phyloP scores from a whole-genome alignment of 257 asterid species.

The Marsdenia floribunda region DNA sequence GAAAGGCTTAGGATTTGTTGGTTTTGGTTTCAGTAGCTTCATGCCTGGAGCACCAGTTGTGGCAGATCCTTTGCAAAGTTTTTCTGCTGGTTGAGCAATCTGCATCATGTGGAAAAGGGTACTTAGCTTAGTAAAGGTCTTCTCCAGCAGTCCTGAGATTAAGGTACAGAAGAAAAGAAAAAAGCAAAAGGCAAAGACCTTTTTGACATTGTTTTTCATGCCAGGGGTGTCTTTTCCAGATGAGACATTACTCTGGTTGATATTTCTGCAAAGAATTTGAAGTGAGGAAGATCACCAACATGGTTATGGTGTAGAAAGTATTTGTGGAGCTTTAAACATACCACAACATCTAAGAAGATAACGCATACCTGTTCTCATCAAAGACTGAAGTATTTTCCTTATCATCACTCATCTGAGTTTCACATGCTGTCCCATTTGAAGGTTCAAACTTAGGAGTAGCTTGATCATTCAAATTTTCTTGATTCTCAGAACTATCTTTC shows the following conservation, averaged over 20 bases:
- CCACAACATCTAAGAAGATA: background rate
- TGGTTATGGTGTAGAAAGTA: background rate
- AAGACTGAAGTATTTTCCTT: conserved; percentile 69
- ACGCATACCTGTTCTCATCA: conserved; percentile 64
- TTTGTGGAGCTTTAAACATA: background rate
- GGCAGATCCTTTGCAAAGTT: conserved; percentile 33
- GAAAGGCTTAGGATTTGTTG: conserved; percentile 89
- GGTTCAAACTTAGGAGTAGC: conserved; percentile 8
- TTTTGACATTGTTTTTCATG: conserved; percentile 25
- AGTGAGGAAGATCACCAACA: conserved; percentile 14
- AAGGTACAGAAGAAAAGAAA: background rate
- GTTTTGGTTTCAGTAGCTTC: conserved; percentile 70
- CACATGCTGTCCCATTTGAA: conserved; percentile 24
- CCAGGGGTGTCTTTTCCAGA: conserved; percentile 46
- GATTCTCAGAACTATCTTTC: conserved; percentile 15
- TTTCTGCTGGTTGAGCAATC: conserved; percentile 39
- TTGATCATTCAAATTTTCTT: conserved; percentile 7
- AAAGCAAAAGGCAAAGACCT: conserved; percentile 29
- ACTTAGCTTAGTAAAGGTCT: background rate
- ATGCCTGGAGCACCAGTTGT: conserved; percentile 27
- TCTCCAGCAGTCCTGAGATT: background rate
- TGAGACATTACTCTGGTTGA: conserved; percentile 24
- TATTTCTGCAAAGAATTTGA: conserved; percentile 37
- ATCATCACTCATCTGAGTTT: conserved; percentile 39
- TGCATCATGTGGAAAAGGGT: conserved; percentile 13